phyloP scores from a whole-genome alignment of 306 rosid genomes.

The Argentina anserina region DNA sequence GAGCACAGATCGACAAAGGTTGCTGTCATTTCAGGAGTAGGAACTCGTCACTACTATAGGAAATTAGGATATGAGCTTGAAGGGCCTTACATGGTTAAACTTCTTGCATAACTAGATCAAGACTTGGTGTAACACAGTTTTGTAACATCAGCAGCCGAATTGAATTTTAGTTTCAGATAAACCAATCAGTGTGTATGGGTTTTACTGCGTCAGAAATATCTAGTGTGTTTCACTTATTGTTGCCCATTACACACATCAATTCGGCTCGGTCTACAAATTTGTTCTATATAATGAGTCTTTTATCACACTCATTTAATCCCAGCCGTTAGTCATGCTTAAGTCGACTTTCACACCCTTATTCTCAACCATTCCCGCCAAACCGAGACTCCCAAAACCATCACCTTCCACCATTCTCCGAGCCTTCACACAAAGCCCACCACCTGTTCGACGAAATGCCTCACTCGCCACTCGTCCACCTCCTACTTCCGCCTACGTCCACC shows the following conservation, averaged over 20 bases:
- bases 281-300: not conserved
- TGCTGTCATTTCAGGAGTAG: slow-evolving; percentile 93
- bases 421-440: slow-evolving; percentile 33
- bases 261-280: not conserved
- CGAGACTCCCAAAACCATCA: slow-evolving; percentile 18
- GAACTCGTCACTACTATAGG: slow-evolving; percentile 91
- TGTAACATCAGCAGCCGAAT: slow-evolving; percentile 10
- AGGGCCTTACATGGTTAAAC: slow-evolving; percentile 98
- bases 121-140: slow-evolving; percentile 27
- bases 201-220: not conserved
- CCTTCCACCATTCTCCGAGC: not conserved
- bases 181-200: not conserved
- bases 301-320: not conserved
- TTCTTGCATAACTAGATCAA: slow-evolving; percentile 32
- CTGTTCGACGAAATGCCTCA: slow-evolving; percentile 70
- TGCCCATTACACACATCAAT: not conserved
- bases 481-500: slow-evolving; percentile 85
- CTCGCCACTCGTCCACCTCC: slow-evolving; percentile 28
- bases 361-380: slow-evolving; percentile 38
- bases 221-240: not conserved
- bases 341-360: slow-evolving; percentile 56
- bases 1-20: slow-evolving; percentile 83
- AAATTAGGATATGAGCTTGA: slow-evolving; percentile 91
- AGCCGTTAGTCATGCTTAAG: slow-evolving; percentile 37
- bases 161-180: not conserved